A percentile compares a stretch with the other conserved stretches of the same genome.
These are phyloP conservation scores for Cytospora piceae DNA, from an alignment of 2,329 filamentous ascomycete genomes.

Conservation along the genomic window DNA sequence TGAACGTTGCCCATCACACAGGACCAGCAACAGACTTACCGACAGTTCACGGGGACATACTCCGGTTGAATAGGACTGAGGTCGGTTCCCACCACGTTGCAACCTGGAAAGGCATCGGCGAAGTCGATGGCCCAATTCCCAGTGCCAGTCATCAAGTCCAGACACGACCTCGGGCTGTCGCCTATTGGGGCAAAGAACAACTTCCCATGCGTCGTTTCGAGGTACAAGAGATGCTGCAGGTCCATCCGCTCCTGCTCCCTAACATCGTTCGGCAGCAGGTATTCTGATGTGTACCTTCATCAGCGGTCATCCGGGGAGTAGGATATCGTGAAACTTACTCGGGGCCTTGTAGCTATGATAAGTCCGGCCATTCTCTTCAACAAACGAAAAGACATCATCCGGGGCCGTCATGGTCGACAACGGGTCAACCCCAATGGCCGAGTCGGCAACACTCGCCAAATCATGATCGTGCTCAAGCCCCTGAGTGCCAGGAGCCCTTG, in stretches of 20 bases:
- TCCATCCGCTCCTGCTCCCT: slow-evolving; percentile 30
- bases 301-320: neutral
- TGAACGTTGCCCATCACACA: neutral
- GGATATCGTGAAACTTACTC: slow-evolving; percentile 30
- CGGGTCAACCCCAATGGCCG: slow-evolving; percentile 25
- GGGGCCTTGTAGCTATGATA: slow-evolving; percentile 34
- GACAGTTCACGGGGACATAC: slow-evolving; percentile 35
- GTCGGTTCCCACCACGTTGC: slow-evolving; percentile 34
- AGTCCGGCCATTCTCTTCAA: slow-evolving; percentile 28
- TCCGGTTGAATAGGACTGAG: slow-evolving; percentile 36
- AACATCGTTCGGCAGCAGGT: slow-evolving; percentile 28
- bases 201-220: slow-evolving; percentile 33
- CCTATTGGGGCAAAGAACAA: slow-evolving; percentile 32
- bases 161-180: slow-evolving; percentile 30
- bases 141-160: slow-evolving; percentile 38
- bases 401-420: slow-evolving; percentile 25
- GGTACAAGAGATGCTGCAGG: slow-evolving; percentile 30
- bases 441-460: slow-evolving; percentile 24
- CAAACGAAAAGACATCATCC: slow-evolving; percentile 23
- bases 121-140: slow-evolving; percentile 38
- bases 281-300: slow-evolving; percentile 28
- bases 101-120: slow-evolving; percentile 31
- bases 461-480: neutral
- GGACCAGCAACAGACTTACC: slow-evolving; percentile 4
- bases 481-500: neutral